These are phyloP conservation scores for Aphanomyces euteiches DNA, from an alignment of 352 stramenopile species.

Conservation along the genomic window DNA sequence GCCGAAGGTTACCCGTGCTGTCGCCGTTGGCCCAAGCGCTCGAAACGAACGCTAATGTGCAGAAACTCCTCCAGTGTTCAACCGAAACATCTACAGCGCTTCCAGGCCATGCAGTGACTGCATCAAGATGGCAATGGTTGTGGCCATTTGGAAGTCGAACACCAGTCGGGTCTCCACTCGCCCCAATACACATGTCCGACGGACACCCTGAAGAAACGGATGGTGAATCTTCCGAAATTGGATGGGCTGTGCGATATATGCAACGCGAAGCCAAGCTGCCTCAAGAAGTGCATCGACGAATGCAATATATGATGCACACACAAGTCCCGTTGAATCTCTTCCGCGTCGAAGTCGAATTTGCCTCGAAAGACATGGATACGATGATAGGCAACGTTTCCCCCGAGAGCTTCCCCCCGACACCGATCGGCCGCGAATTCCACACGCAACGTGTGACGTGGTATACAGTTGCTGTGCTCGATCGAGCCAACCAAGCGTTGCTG, in stretches of 20 bases:
- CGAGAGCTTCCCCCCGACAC: constrained; percentile 76
- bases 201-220: background rate
- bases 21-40: constrained; percentile 24
- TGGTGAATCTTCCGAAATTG: constrained; percentile 44
- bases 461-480: constrained; percentile 69
- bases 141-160: constrained; percentile 24
- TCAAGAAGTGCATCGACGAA: constrained; percentile 56
- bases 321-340: constrained; percentile 72
- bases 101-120: background rate
- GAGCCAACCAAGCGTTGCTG: constrained; percentile 60
- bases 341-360: constrained; percentile 53
- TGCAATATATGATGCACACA: constrained; percentile 80
- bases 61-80: constrained; percentile 13
- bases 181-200: background rate
- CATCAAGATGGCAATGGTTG: constrained; percentile 18
- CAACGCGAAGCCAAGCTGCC: constrained; percentile 62
- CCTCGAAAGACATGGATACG: constrained; percentile 32
- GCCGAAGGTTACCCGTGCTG: constrained; percentile 13
- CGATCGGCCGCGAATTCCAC: constrained; percentile 69
- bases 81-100: constrained; percentile 1
- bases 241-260: constrained; percentile 79
- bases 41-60: constrained; percentile 26
- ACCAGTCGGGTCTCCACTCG: constrained; percentile 16
- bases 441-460: constrained; percentile 70
- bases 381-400: constrained; percentile 57